phyloP scores from a whole-genome alignment of 1,284 basidiomycete genomes.

The Microbotryum silenes-acaulis region DNA sequence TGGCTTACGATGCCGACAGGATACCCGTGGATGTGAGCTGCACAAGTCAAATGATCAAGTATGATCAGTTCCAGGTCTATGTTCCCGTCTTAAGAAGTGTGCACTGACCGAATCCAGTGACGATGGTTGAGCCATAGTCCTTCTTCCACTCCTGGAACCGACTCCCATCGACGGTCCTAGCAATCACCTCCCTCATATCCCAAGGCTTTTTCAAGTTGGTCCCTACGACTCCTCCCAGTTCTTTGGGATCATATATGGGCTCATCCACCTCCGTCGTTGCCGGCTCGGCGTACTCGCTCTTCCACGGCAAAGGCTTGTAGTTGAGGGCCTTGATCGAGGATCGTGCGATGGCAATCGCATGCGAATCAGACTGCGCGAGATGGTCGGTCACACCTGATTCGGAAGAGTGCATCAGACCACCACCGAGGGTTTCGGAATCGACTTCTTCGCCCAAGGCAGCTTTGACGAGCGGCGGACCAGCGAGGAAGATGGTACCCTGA shows the following conservation, averaged over 20 bases:
- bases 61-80: no score
- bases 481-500: conserved; percentile 91
- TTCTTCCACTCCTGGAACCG: conserved; percentile 92
- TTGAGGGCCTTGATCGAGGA: conserved; percentile 70
- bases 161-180: conserved; percentile 82
- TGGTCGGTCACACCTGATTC: conserved; percentile 93
- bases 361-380: conserved; percentile 76
- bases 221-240: conserved; percentile 84
- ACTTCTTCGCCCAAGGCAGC: conserved; percentile 90
- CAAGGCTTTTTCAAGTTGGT: conserved; percentile 78
- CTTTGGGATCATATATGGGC: conserved; percentile 69
- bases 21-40: conserved; percentile 76
- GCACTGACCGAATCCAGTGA: conserved; percentile 58
- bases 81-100: no score
- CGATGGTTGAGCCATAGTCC: conserved; percentile 75
- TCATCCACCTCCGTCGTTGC: conserved; percentile 48
- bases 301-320: conserved; percentile 25
- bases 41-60: neutral
- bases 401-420: conserved; percentile 83
- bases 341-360: conserved; percentile 76
- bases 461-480: conserved; percentile 88
- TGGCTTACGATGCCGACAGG: conserved; percentile 32
- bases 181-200: conserved; percentile 89
- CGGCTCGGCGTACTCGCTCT: conserved; percentile 20
- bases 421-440: conserved; percentile 84